These are phyloP conservation scores for Dendrobium huoshanense DNA, from an alignment of 106 monocot species.

Conservation along the genomic window DNA sequence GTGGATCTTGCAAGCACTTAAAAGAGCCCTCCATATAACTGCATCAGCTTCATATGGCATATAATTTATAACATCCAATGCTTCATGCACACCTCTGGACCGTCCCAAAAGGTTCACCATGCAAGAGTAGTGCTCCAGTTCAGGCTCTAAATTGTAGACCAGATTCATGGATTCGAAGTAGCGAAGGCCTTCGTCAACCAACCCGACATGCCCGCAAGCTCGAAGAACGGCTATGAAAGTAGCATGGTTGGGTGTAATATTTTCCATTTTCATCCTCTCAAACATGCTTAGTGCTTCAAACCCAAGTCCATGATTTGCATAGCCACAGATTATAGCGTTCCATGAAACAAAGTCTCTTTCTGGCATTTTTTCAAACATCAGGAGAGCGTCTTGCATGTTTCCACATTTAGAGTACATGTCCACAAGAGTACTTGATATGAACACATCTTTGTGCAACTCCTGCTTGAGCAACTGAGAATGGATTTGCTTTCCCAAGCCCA, in stretches of 20 bases:
- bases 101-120: constrained; percentile 84
- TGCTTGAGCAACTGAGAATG: constrained; percentile 75
- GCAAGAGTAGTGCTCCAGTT: constrained; percentile 88
- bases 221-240: constrained; percentile 82
- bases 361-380: constrained; percentile 51
- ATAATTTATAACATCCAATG: constrained; percentile 45
- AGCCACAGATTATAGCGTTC: constrained; percentile 88
- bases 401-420: constrained; percentile 98
- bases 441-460: constrained; percentile 48
- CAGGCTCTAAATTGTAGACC: constrained; percentile 55
- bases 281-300: constrained; percentile 58
- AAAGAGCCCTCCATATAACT: constrained; percentile 78
- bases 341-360: constrained; percentile 69
- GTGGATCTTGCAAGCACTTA: constrained; percentile 59
- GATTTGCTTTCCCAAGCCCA: constrained; percentile 68
- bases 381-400: constrained; percentile 58
- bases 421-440: constrained; percentile 79
- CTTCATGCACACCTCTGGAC: constrained; percentile 38
- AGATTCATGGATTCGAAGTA: constrained; percentile 61
- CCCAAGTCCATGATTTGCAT: constrained; percentile 69
- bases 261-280: constrained; percentile 56
- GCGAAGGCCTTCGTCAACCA: constrained; percentile 44
- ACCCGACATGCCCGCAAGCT: constrained; percentile 74
- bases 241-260: constrained; percentile 60
- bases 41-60: constrained; percentile 81